Evolutionary conservation across 2,329 filamentous ascomycete species (phyloP).

Genomic region (Metarhizium album): DNA sequence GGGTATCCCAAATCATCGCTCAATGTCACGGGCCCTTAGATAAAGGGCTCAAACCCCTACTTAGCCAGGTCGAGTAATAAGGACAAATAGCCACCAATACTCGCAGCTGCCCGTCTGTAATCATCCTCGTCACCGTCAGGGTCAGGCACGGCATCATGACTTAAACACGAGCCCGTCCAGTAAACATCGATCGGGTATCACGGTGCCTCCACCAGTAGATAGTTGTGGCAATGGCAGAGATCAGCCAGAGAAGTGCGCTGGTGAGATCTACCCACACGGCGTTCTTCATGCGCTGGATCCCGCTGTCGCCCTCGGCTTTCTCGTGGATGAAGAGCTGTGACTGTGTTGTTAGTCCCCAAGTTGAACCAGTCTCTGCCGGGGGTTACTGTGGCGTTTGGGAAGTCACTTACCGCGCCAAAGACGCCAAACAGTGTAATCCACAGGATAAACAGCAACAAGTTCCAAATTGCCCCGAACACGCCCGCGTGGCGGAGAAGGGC

Average conservation of each 20-base stretch:
- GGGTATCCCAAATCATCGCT: too few species aligned
- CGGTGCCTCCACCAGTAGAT: slow-evolving; percentile 49
- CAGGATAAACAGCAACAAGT: slow-evolving; percentile 61
- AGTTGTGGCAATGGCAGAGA: slow-evolving; percentile 44
- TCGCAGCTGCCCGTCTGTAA: too few species aligned
- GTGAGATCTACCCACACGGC: slow-evolving; percentile 75
- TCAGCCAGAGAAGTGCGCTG: slow-evolving; percentile 66
- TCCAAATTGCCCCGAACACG: slow-evolving; percentile 51
- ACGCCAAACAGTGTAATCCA: slow-evolving; percentile 77
- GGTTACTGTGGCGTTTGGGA: neutral
- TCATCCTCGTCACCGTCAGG: neutral
- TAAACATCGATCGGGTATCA: slow-evolving; percentile 43
- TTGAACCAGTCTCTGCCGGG: neutral
- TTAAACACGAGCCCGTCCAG: slow-evolving; percentile 46
- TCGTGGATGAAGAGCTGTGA: slow-evolving; percentile 59
- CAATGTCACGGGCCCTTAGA: too few species aligned
- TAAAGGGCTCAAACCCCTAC: too few species aligned
- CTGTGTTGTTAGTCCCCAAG: neutral
- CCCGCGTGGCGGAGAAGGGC: slow-evolving; percentile 42
- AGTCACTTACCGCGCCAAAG: slow-evolving; percentile 53
- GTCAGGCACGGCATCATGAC: slow-evolving; percentile 6
- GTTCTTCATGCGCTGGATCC: slow-evolving; percentile 68
- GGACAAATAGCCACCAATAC: too few species aligned
- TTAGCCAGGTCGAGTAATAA: too few species aligned
- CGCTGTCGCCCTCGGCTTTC: slow-evolving; percentile 50